Conservation (phyloP, 2,329 filamentous ascomycete species). For the Aspergillus japonicus region DNA sequence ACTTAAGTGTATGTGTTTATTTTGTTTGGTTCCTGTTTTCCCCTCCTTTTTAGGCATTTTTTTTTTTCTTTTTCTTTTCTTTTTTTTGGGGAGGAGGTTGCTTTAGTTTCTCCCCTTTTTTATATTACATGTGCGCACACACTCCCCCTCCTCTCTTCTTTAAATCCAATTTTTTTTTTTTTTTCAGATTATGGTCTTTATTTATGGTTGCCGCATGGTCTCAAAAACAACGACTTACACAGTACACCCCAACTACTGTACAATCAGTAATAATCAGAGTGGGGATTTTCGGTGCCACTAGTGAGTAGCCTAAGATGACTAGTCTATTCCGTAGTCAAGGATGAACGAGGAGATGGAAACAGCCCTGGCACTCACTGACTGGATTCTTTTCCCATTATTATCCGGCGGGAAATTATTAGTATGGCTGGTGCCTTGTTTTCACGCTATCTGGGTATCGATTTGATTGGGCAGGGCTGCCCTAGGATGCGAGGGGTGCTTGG, state of each 20-base stretch:
- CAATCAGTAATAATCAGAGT: neutral
- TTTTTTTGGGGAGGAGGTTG: neutral
- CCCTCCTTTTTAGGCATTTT: no score
- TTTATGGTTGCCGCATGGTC: neutral
- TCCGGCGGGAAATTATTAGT: neutral
- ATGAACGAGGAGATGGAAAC: no score
- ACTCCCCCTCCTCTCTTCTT: no score
- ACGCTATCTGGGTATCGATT: neutral
- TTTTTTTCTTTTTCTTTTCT: neutral
- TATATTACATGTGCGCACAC: neutral
- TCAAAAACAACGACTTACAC: no score
- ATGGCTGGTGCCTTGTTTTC: neutral
- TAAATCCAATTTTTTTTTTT: no score
- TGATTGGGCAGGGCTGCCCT: neutral
- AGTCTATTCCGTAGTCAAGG: neutral
- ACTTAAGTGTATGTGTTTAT: no score
- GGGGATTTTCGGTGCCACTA: neutral
- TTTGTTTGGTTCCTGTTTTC: no score
- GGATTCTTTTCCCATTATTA: neutral
- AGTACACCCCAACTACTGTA: neutral
- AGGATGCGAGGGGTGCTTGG: neutral
- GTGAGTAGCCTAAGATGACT: neutral
- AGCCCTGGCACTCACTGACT: neutral
- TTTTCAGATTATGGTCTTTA: neutral
- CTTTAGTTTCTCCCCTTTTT: neutral